Evolutionary conservation across 192 early-diverging fungal genomes (phyloP).

Genomic region (Fimicolochytrium jonesii): DNA sequence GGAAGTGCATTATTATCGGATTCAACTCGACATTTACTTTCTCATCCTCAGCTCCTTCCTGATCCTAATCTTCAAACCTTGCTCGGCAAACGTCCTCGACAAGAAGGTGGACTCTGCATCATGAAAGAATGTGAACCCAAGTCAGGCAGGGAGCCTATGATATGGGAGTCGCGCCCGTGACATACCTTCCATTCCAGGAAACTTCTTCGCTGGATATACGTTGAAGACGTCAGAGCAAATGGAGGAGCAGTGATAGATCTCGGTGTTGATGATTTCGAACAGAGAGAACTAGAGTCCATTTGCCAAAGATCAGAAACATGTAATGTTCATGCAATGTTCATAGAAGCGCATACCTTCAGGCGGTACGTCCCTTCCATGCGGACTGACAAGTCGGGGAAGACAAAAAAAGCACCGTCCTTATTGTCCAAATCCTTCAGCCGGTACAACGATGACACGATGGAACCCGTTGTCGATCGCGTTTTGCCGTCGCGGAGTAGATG

Average conservation of each 20-base stretch:
- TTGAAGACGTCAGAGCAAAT: constrained; percentile 77
- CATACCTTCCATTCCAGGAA: constrained; percentile 88
- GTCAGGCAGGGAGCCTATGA: not conserved
- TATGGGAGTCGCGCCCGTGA: not conserved
- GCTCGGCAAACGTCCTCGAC: constrained; percentile 90
- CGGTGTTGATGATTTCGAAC: constrained; percentile 78
- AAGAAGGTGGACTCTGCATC: constrained; percentile 73
- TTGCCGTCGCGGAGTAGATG: constrained; percentile 87
- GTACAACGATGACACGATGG: constrained; percentile 88
- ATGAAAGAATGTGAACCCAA: not conserved
- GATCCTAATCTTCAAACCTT: constrained; percentile 92
- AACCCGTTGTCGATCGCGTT: constrained; percentile 87
- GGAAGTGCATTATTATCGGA: not conserved
- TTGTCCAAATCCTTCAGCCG: constrained; percentile 84
- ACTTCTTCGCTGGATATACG: constrained; percentile 92
- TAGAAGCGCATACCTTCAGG: constrained; percentile 33
- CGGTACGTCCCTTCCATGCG: constrained; percentile 78
- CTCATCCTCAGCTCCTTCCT: constrained; percentile 70
- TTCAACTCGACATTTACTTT: constrained; percentile 18
- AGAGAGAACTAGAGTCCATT: constrained; percentile 60
- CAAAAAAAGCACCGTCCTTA: constrained; percentile 91
- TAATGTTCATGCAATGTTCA: not conserved
- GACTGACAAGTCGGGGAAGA: constrained; percentile 94
- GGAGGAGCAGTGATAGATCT: constrained; percentile 87
- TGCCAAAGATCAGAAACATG: not conserved